Evolutionary conservation across 129 eudicot species (phyloP).

Genomic region (Helichrysum umbraculigerum): DNA sequence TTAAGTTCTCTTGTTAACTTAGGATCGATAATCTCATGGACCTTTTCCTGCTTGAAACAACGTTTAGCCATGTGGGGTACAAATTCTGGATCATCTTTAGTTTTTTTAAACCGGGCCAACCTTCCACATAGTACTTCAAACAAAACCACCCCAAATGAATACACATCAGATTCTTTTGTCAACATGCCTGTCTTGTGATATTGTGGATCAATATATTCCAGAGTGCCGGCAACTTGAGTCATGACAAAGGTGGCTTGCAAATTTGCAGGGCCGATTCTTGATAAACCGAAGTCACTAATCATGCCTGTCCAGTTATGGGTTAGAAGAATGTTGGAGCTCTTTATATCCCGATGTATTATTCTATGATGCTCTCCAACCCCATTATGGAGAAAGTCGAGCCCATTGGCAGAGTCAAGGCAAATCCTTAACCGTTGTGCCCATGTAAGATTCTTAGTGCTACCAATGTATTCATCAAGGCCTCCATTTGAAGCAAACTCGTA

Average conservation of each 20-base stretch:
- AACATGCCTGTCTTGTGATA: slow-evolving; percentile 32
- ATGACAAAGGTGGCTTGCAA: slow-evolving; percentile 32
- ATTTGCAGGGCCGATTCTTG: slow-evolving; percentile 38
- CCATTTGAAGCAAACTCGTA: slow-evolving; percentile 37
- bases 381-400: slow-evolving; percentile 27
- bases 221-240: slow-evolving; percentile 41
- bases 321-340: slow-evolving; percentile 32
- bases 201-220: slow-evolving; percentile 40
- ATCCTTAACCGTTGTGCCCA: slow-evolving; percentile 31
- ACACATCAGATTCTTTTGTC: slow-evolving; percentile 36
- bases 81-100: slow-evolving; percentile 27
- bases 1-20: slow-evolving; percentile 18
- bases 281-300: slow-evolving; percentile 36
- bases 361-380: slow-evolving; percentile 34
- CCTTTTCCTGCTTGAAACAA: slow-evolving; percentile 22
- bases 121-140: slow-evolving; percentile 32
- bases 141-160: slow-evolving; percentile 37
- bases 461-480: slow-evolving; percentile 29
- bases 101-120: slow-evolving; percentile 19
- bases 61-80: slow-evolving; percentile 31
- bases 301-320: slow-evolving; percentile 15
- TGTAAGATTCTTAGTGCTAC: background rate
- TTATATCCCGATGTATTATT: slow-evolving; percentile 37
- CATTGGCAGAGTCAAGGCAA: slow-evolving; percentile 35
- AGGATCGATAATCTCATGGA: slow-evolving; percentile 23